Conservation (phyloP, 176 grass and related monocot species). For the Musa beccarii region DNA sequence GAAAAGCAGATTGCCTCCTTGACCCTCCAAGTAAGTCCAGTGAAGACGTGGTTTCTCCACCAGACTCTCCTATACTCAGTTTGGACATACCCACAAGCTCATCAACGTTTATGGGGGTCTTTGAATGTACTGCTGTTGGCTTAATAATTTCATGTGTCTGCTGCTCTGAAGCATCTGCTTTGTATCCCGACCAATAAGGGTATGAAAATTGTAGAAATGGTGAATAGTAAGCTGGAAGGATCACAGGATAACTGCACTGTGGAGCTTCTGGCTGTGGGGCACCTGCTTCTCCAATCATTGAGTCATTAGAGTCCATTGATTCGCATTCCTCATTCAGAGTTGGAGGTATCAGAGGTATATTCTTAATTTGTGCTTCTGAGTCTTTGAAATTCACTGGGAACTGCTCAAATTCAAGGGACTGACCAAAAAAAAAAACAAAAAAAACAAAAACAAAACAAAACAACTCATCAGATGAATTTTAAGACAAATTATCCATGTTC, state of each 20-base stretch:
- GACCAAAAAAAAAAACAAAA: not conserved
- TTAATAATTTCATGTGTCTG: slow-evolving; percentile 83
- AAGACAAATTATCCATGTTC: not conserved
- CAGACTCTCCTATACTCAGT: slow-evolving; percentile 66
- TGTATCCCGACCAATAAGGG: slow-evolving; percentile 57
- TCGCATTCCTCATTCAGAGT: not conserved
- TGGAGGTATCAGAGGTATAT: not conserved
- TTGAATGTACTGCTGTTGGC: slow-evolving; percentile 73
- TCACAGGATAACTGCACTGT: slow-evolving; percentile 55
- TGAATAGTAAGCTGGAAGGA: slow-evolving; percentile 73
- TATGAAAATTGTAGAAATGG: slow-evolving; percentile 69
- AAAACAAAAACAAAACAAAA: not conserved
- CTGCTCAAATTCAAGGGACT: not conserved
- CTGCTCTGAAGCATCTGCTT: slow-evolving; percentile 37
- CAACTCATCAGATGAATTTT: not conserved
- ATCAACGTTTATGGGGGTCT: slow-evolving; percentile 69
- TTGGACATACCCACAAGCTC: slow-evolving; percentile 82
- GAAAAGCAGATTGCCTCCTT: too few relatives aligned
- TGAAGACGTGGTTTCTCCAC: slow-evolving; percentile 30
- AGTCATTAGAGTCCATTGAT: not conserved
- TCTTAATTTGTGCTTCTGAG: not conserved
- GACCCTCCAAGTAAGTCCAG: slow-evolving; percentile 45
- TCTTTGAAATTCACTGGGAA: not conserved
- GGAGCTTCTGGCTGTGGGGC: slow-evolving; percentile 29
- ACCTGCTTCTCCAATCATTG: not conserved